Evolutionary conservation across 179 eudicot species (phyloP).

Genomic region (Beta corolliflora): DNA sequence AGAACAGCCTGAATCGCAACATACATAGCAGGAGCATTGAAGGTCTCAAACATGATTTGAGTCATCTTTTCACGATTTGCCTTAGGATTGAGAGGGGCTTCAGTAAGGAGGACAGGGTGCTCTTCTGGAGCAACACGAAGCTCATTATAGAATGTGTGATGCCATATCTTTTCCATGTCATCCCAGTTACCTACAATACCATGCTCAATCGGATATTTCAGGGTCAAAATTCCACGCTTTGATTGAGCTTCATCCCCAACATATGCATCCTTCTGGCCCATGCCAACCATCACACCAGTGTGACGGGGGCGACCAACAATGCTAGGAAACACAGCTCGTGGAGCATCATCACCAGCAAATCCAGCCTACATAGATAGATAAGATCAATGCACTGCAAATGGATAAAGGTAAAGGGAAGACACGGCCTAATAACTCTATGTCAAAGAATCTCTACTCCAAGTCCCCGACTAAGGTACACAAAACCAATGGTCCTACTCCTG

Average conservation of each 20-base stretch:
- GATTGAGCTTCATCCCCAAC: slow-evolving; percentile 47
- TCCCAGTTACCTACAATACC: slow-evolving; percentile 94
- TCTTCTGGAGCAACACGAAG: slow-evolving; percentile 94
- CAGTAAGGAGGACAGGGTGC: slow-evolving; percentile 57
- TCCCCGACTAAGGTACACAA: background rate
- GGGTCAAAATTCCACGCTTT: slow-evolving; percentile 41
- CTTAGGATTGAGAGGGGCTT: slow-evolving; percentile 47
- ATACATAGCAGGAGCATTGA: slow-evolving; percentile 49
- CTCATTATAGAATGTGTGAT: slow-evolving; percentile 86
- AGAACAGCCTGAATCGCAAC: slow-evolving; percentile 47
- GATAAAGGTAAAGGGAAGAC: background rate
- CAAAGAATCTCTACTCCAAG: background rate
- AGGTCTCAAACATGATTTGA: slow-evolving; percentile 45
- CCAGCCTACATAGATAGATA: slow-evolving; percentile 34
- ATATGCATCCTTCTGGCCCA: slow-evolving; percentile 46
- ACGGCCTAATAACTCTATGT: background rate
- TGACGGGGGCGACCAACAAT: slow-evolving; percentile 42
- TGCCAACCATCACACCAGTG: slow-evolving; percentile 47
- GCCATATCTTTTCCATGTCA: slow-evolving; percentile 94
- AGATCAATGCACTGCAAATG: slow-evolving; percentile 6
- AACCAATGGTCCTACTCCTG: background rate
- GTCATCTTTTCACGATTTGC: slow-evolving; percentile 48
- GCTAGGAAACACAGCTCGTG: slow-evolving; percentile 45
- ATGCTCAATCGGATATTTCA: slow-evolving; percentile 85
- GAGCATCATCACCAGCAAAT: slow-evolving; percentile 47